Base-by-base conservation (phyloP, 2,329 filamentous ascomycete genomes). In the Cytospora paraplurivora region DNA sequence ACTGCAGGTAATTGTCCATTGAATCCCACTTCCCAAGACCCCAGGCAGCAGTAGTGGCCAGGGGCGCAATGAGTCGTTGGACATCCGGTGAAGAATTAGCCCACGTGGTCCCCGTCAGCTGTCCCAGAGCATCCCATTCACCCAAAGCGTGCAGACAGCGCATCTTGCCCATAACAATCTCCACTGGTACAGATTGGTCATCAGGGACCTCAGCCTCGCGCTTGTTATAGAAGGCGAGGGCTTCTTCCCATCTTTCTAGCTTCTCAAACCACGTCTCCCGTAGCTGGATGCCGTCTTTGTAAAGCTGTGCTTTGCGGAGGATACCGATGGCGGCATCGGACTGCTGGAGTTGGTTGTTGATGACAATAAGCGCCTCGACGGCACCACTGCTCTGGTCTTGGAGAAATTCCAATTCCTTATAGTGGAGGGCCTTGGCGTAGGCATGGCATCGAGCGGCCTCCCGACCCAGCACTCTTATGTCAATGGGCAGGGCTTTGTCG, bases 241-340 rank as follows among this genome's bases (percentile, higher is more conserved):
- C 95, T 76, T 99, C 96, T 68, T 99, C 96, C 96, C 96, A 99
- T 64, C 95, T 88, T 75, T 98, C 93, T 55, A 99, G 80, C 79
- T 97, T 98, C 77, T 99, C 96, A 69, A 97, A 99, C 95, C 95
- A 99, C 0, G 93, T 97, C 78, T 99, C 95, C 65, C 96, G 92
- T 56, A 99, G 83, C 72, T 96, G 92, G 35, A 99, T 96, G 15
- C 86, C 86, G 72, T 99, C 95, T 69, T 92, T 91, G 75, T 98
- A 99, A 51, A 92, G 87, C 75, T 99, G 95, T 10, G 95, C 95
- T 77, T 97, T 97, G 57, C 95, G 88, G 63, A 99, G 82, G 66
- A 99, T 99, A 76, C 95, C 95, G 70, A 99, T 98, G 50, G 95
- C 96, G 37, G 95, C 96, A 77, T 99, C 95, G 8, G 95, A 97